Base-by-base conservation (phyloP, 1,139 yeast species). In the Protomyces lactucae-debilis region DNA sequence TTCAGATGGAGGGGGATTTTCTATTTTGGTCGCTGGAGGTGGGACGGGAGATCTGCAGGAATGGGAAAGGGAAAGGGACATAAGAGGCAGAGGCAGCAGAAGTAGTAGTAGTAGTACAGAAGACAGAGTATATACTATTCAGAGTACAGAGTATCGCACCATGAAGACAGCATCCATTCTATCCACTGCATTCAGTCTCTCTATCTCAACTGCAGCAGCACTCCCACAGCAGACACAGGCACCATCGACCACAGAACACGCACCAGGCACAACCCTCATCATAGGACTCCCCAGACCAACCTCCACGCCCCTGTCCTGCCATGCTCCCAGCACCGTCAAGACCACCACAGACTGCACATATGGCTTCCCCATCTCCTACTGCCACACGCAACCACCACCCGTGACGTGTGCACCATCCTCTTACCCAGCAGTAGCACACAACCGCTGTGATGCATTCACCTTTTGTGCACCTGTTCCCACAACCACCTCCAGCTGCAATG, bases 311-410 rank as follows among this genome's bases (percentile, higher is more conserved):
- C 28, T 57, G 9, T 23, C 39, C 40, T 57, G 61, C 48, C 2
- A 18, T n/a, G 6, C 28, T 2, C 37, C 28, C 23, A 48, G 55
- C 28, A 57, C 61, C 36, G 14, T 57, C 32, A 18, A 23, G 55
- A 35, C 46, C n/a, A 57, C 61, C 14, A 57, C 61, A 16, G 61
- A 57, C 9, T 57, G 61, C 36, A 57, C 61, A 2, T 51, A 57
- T 39, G 61, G 61, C 36, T 39, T 36, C 28, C 25, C 55, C 45
- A 25, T 25, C 28, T 57, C 61, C 16, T 57, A 37, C 43, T 57
- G 61, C 35, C 39, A 57, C 43, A 21, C 55, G 12, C 51, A 18
- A 9, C 55, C 55, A 3, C 51, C 61, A 10, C 37, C 55, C 23
- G 21, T 57, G 28, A 51, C 61, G 2, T 57, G 61, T 48, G 37